These are phyloP conservation scores for Podospora pseudocomata DNA, from an alignment of 495 filamentous ascomycete species.

Conservation along the genomic window DNA sequence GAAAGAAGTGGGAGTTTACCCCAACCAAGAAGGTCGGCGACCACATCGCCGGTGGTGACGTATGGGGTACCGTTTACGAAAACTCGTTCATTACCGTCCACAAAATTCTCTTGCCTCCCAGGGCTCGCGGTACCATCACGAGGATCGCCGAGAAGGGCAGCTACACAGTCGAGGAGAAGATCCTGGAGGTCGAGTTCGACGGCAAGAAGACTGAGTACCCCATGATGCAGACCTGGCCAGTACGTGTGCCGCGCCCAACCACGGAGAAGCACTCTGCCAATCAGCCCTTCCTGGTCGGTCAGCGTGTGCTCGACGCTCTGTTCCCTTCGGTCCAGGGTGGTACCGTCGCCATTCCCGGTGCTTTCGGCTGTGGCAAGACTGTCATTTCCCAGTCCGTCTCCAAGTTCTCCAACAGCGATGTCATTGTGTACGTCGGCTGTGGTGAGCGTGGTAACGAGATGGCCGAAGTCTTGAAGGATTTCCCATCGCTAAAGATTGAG, in stretches of 20 bases:
- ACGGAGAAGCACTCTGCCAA: constrained; percentile 86
- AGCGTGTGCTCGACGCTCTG: constrained; percentile 94
- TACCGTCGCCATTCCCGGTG: constrained; percentile 95
- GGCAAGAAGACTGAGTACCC: constrained; percentile 85
- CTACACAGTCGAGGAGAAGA: constrained; percentile 92
- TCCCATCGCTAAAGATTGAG: constrained; percentile 91
- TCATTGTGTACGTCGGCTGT: constrained; percentile 97
- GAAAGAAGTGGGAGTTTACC: constrained; percentile 93
- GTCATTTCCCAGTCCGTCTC: constrained; percentile 97
- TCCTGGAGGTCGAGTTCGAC: constrained; percentile 95
- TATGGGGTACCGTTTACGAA: constrained; percentile 91
- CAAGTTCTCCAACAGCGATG: constrained; percentile 99
- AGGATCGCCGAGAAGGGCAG: constrained; percentile 80
- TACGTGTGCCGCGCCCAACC: constrained; percentile 87
- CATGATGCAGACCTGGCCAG: constrained; percentile 99
- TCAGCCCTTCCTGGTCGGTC: constrained; percentile 89
- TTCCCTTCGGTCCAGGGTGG: constrained; percentile 97
- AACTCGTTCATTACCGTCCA: constrained; percentile 94
- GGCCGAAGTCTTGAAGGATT: constrained; percentile 99
- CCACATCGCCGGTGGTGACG: constrained; percentile 92
- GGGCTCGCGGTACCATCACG: constrained; percentile 87
- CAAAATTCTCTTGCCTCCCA: constrained; percentile 90
- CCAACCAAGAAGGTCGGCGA: constrained; percentile 90
- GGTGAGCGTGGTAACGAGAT: constrained; percentile 99
- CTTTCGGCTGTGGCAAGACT: constrained; percentile 99